Evolutionary conservation across 2,329 filamentous ascomycete species (phyloP), one percentile per base, ranked within the genome.

Genomic region (Coniochaeta pulveracea): DNA sequence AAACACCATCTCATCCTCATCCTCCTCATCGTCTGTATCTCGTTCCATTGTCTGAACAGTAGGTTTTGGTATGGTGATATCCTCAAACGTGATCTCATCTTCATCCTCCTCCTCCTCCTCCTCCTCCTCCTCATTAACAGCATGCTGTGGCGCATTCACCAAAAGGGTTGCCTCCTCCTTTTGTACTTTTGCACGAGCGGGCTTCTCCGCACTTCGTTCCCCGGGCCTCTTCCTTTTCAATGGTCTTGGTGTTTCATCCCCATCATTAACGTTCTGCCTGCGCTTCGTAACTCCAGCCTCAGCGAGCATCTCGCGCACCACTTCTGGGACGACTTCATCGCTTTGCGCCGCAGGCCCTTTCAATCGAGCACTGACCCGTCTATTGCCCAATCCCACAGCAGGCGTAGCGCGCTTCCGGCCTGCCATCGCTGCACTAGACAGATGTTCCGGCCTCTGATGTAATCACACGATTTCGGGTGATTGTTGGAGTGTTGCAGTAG

Each of bases 11-110:
- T 57, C 55, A 6, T 57, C 54, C 1, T 50, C 49, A 7, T 56
- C 54, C 10, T 57, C 56, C 10, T 66, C 63, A 8, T 66, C 66
- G 0, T 66, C 66, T 0, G 63, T 65, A 21, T 67, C 64, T 34
- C 58, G 48, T 28, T 64, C 57, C 35, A 70, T 56, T 1, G 67
- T 73, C 44, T 74, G 69, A 12, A 70, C 43, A 0, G 59, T 68
- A 1, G 66, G 58, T 10, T 52, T 41, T 1, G 69, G 68, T 3
- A 69, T 43, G 4, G 50, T 42, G 2, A 72, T 63, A 43, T 72
- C 67, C 39, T 71, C 59, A 41, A 72, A 70, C 26, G 66, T 58
- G 15, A 64, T 35, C 10, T 57, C 54, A 3, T 64, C 61, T 4
- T 63, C 50, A 6, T 53, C 57, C 1, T 60, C 56, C 2, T 53